Conservation (phyloP, 2,329 filamentous ascomycete species). For the Monilinia fructicola region DNA sequence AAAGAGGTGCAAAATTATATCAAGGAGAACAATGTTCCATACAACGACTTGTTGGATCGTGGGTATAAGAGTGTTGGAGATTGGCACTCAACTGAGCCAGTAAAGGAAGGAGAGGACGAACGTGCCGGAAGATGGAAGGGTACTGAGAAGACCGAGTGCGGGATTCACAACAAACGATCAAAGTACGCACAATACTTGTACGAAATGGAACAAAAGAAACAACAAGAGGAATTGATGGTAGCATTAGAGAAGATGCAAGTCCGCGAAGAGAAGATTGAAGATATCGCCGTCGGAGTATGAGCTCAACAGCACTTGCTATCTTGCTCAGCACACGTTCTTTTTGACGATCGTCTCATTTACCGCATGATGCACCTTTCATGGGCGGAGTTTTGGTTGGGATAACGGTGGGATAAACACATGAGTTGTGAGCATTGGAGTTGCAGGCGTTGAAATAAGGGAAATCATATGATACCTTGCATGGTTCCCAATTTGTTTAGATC, state of each 20-base stretch:
- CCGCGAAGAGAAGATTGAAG: constrained; percentile 26
- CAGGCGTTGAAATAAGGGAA: constrained; percentile 17
- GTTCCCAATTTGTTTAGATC: constrained; percentile 13
- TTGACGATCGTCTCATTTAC: constrained; percentile 7
- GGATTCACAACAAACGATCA: constrained; percentile 97
- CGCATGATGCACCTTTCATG: neutral
- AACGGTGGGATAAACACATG: constrained; percentile 15
- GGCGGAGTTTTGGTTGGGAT: constrained; percentile 9
- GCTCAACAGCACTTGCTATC: constrained; percentile 8
- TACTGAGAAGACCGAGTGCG: constrained; percentile 92
- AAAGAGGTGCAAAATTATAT: constrained; percentile 86
- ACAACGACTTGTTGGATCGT: constrained; percentile 84
- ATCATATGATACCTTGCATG: constrained; percentile 18
- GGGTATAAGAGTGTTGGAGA: constrained; percentile 99
- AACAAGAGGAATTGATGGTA: constrained; percentile 36
- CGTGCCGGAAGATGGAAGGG: constrained; percentile 97
- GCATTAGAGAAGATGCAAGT: constrained; percentile 33
- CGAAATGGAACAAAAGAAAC: constrained; percentile 39
- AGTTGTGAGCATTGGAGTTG: constrained; percentile 21
- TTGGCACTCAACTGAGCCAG: constrained; percentile 94
- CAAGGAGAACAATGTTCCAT: constrained; percentile 81
- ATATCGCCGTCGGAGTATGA: constrained; percentile 21
- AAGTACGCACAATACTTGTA: constrained; percentile 76
- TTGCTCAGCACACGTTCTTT: neutral
- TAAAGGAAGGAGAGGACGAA: constrained; percentile 90